Evolutionary conservation across 257 asterid species (phyloP).

Genomic region (Solanum sejunctum): DNA sequence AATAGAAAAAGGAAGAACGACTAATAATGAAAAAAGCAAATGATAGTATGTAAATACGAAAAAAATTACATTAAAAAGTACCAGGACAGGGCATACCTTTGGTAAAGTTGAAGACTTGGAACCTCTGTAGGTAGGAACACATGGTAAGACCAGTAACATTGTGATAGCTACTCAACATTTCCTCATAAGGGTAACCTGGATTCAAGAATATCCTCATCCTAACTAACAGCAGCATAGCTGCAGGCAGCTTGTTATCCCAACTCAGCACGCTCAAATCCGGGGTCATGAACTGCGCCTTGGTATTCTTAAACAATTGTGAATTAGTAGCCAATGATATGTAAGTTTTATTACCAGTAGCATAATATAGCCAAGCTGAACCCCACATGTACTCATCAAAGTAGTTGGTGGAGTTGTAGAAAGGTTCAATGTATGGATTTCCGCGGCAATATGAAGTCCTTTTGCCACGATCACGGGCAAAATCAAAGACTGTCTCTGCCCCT

Average conservation of each 20-base stretch:
- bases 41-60: too few species aligned
- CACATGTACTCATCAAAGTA: conserved; percentile 73
- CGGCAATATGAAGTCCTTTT: conserved; percentile 28
- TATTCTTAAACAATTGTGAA: conserved; percentile 19
- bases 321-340: conserved; percentile 50
- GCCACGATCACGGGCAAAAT: conserved; percentile 40
- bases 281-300: conserved; percentile 25
- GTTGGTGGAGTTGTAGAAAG: conserved; percentile 67
- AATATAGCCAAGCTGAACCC: conserved; percentile 76
- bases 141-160: conserved; percentile 54
- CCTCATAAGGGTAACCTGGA: conserved; percentile 92
- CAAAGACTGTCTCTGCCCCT: conserved; percentile 47
- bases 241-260: conserved; percentile 90
- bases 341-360: conserved; percentile 62
- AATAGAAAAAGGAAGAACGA: too few species aligned
- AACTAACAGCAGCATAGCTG: conserved; percentile 64
- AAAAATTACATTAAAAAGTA: too few species aligned
- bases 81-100: conserved; percentile 20
- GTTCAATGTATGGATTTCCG: conserved; percentile 44
- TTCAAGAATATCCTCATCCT: conserved; percentile 51
- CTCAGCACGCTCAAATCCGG: conserved; percentile 64
- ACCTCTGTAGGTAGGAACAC: conserved; percentile 65
- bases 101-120: conserved; percentile 66
- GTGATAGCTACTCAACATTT: conserved; percentile 54
- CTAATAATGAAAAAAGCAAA: too few species aligned